Percentiles rank a stretch among this genome's conserved stretches.
These are phyloP conservation scores for Pleurotus tuber-regium DNA, from an alignment of 768 basidiomycete genomes.

Conservation along the genomic window DNA sequence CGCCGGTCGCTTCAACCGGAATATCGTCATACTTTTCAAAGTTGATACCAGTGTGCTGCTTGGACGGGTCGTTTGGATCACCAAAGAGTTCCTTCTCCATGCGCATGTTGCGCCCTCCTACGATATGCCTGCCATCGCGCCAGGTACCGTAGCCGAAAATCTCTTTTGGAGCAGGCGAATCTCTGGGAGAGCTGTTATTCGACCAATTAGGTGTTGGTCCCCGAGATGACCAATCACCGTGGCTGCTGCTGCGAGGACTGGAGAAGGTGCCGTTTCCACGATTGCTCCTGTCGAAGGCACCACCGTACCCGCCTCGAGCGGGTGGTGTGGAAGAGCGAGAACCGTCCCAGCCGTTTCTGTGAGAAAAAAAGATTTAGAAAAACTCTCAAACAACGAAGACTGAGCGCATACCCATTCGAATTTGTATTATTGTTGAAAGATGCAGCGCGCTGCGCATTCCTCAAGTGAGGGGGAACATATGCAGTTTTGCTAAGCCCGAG, in stretches of 20 bases:
- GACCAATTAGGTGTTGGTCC: constrained; percentile 40
- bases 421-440: constrained; percentile 48
- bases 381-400: constrained; percentile 16
- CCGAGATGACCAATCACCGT: constrained; percentile 40
- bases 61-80: constrained; percentile 74
- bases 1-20: constrained; percentile 97
- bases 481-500: constrained; percentile 78
- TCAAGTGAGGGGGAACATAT: constrained; percentile 88
- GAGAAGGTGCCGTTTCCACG: constrained; percentile 39
- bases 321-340: constrained; percentile 64
- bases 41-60: constrained; percentile 97
- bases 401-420: constrained; percentile 50
- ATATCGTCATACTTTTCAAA: constrained; percentile 99
- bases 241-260: constrained; percentile 38
- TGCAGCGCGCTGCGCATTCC: constrained; percentile 83
- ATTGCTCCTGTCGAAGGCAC: constrained; percentile 37
- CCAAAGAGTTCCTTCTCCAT: constrained; percentile 97
- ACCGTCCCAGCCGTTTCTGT: constrained; percentile 73
- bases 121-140: constrained; percentile 86
- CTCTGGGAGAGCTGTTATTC: constrained; percentile 31
- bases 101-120: constrained; percentile 81
- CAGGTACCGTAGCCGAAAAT: constrained; percentile 69
- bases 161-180: constrained; percentile 45
- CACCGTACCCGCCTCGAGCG: constrained; percentile 44
- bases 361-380: constrained; percentile 9